phyloP scores from a whole-genome alignment of 768 basidiomycete species.

The Candolleomyces efflorescens region DNA sequence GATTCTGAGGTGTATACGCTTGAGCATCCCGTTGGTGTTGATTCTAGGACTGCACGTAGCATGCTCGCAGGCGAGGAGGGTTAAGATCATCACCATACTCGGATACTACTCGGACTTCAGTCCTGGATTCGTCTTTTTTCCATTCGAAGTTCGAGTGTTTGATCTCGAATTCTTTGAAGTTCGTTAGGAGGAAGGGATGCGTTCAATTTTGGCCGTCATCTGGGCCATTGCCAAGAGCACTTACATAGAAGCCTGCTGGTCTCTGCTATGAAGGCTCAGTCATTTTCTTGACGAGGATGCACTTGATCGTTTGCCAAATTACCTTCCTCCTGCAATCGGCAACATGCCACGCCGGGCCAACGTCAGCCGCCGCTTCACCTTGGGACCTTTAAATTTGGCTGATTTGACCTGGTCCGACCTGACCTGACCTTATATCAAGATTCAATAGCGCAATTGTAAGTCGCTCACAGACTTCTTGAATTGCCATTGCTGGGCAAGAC shows the following conservation, averaged over 20 bases:
- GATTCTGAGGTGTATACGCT: background rate
- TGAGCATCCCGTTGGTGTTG: background rate
- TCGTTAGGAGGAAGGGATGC: background rate
- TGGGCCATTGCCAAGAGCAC: background rate
- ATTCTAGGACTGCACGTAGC: background rate
- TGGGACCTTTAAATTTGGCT: too few relatives aligned
- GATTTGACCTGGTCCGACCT: too few relatives aligned
- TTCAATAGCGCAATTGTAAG: too few relatives aligned
- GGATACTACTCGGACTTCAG: background rate
- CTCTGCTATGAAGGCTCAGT: too few relatives aligned
- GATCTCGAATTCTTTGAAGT: background rate
- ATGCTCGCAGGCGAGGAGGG: background rate
- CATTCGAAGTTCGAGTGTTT: background rate
- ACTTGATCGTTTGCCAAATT: too few relatives aligned
- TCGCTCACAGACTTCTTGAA: too few relatives aligned
- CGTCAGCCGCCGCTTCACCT: too few relatives aligned
- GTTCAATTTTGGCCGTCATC: background rate
- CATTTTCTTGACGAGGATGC: too few relatives aligned
- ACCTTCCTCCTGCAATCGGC: too few relatives aligned
- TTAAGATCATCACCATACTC: background rate
- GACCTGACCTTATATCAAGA: too few relatives aligned
- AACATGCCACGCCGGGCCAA: too few relatives aligned
- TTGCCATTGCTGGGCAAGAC: too few relatives aligned
- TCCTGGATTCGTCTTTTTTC: background rate
- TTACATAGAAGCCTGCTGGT: background rate